Percentiles rank a stretch among this genome's conserved stretches.
phyloP scores from a whole-genome alignment of 192 early-diverging fungal species.

The Backusella parvicylindrica region DNA sequence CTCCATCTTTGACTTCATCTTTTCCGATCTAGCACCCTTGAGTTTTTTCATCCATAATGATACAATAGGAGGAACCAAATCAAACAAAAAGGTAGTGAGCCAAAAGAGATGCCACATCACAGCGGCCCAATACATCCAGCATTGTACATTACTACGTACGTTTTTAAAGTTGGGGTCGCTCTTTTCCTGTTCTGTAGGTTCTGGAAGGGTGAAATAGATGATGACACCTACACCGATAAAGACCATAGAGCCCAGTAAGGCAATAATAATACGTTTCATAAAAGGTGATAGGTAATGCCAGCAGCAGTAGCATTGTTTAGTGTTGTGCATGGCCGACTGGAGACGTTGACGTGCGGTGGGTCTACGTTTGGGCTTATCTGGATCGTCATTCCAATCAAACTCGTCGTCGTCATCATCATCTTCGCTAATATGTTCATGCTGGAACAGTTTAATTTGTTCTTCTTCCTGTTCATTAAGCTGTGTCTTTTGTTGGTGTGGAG shows the following conservation, averaged over 20 bases:
- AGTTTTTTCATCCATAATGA: constrained; percentile 24
- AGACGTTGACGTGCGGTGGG: constrained; percentile 14
- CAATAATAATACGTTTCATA: constrained; percentile 31
- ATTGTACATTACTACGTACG: constrained; percentile 30
- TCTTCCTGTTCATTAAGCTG: neutral
- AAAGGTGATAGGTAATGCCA: constrained; percentile 37
- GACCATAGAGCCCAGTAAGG: constrained; percentile 17
- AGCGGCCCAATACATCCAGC: constrained; percentile 37
- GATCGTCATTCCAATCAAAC: constrained; percentile 38
- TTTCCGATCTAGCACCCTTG: constrained; percentile 26
- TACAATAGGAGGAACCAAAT: constrained; percentile 24
- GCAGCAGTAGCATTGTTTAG: constrained; percentile 21
- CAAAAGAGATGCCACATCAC: constrained; percentile 33
- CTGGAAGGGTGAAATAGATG: constrained; percentile 22
- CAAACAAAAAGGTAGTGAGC: constrained; percentile 28
- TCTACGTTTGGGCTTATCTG: constrained; percentile 30
- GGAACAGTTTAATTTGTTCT: neutral
- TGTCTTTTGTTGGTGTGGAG: neutral
- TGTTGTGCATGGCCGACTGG: constrained; percentile 10
- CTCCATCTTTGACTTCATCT: constrained; percentile 30
- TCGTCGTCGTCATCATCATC: constrained; percentile 25
- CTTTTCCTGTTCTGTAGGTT: constrained; percentile 9
- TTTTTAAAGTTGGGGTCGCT: constrained; percentile 18
- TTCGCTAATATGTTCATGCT: neutral
- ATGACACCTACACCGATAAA: constrained; percentile 28